Percentiles rank a stretch among this genome's conserved stretches.
Evolutionary conservation across 1,284 basidiomycete genomes (phyloP).

Genomic region (Takashimella koratensis): DNA sequence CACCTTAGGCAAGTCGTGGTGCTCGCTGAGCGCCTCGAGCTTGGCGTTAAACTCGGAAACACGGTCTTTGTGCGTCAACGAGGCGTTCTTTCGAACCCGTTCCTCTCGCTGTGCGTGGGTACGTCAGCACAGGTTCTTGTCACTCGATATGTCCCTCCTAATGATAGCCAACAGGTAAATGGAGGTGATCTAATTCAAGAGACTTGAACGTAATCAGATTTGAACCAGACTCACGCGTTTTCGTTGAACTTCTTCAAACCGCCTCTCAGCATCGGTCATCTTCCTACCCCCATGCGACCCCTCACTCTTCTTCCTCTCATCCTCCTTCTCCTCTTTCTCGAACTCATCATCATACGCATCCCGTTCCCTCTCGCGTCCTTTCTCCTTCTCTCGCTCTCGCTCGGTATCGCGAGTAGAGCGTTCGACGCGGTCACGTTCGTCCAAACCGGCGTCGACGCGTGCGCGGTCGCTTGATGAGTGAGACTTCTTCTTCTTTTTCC

Average conservation of each 20-base stretch:
- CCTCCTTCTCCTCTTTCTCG: conserved; percentile 4
- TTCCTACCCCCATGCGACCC: conserved; percentile 30
- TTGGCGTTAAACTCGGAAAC: conserved; percentile 88
- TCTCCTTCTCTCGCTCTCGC: conserved; percentile 37
- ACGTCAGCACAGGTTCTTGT: conserved; percentile 3
- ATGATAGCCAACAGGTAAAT: too few relatives aligned
- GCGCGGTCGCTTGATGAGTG: conserved; percentile 50
- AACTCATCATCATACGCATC: neutral
- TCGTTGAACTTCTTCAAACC: conserved; percentile 81
- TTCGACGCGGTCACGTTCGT: conserved; percentile 42
- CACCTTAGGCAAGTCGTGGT: conserved; percentile 46
- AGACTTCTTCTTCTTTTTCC: conserved; percentile 82
- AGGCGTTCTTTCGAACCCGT: conserved; percentile 73
- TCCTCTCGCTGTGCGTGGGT: conserved; percentile 63
- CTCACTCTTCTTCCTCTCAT: neutral
- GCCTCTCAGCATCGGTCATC: conserved; percentile 84
- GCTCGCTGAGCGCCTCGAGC: conserved; percentile 65
- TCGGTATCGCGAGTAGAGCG: conserved; percentile 45
- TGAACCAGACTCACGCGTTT: conserved; percentile 61
- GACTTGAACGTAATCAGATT: too few relatives aligned
- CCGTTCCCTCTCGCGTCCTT: neutral
- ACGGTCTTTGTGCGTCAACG: conserved; percentile 90
- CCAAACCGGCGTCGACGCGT: conserved; percentile 23
- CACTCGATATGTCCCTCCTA: neutral
- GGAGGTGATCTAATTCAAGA: too few relatives aligned